Evolutionary conservation across 805 yeast species (phyloP).

Genomic region (Saccharomycopsis babjevae): DNA sequence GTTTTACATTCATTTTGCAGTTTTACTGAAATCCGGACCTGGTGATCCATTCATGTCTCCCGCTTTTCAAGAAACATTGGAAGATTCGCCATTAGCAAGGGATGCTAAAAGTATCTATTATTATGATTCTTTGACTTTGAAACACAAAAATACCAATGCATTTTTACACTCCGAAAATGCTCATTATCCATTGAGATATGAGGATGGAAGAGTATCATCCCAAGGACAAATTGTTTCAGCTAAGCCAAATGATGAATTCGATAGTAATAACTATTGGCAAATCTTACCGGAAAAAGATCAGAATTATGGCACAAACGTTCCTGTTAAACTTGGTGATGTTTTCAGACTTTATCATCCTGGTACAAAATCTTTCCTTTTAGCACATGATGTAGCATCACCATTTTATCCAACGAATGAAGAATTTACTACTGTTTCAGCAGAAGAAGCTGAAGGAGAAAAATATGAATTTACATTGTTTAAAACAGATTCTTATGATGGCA

Average conservation of each 20-base stretch:
- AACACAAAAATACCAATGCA: constrained; percentile 71
- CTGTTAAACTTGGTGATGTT: constrained; percentile 59
- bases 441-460: constrained; percentile 42
- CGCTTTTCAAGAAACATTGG: constrained; percentile 85
- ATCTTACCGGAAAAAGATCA: constrained; percentile 52
- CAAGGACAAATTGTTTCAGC: constrained; percentile 92
- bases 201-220: constrained; percentile 91
- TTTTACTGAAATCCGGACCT: constrained; percentile 81
- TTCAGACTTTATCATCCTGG: constrained; percentile 73
- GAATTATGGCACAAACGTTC: constrained; percentile 32
- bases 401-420: constrained; percentile 87
- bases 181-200: constrained; percentile 80
- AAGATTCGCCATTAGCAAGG: constrained; percentile 68
- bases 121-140: constrained; percentile 65
- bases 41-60: constrained; percentile 95
- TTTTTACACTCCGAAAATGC: constrained; percentile 73
- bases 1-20: constrained; percentile 85
- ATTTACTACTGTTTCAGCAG: constrained; percentile 63
- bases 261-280: constrained; percentile 75
- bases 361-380: constrained; percentile 68
- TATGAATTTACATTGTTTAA: constrained; percentile 73
- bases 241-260: constrained; percentile 27
- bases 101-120: constrained; percentile 65
- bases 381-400: constrained; percentile 97
- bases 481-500: constrained; percentile 50